Evolutionary conservation across 1,139 yeast species (phyloP).

Genomic region (Yamadazyma atmosphaerica): DNA sequence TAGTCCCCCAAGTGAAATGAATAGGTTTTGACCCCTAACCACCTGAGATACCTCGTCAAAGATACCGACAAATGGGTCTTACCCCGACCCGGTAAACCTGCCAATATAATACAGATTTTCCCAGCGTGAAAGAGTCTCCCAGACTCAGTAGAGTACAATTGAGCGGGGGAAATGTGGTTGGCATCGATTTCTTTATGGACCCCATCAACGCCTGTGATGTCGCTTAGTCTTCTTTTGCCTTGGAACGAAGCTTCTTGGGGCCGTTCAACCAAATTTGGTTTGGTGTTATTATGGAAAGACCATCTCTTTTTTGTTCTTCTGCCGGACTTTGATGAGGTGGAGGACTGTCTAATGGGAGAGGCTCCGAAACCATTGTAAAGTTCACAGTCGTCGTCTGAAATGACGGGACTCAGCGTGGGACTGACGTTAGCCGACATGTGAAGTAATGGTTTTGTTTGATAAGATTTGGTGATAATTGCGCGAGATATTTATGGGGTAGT

Average conservation of each 20-base stretch:
- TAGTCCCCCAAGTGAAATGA: slow-evolving; percentile 93
- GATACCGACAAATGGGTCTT: slow-evolving; percentile 93
- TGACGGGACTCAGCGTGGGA: background rate
- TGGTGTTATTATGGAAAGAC: slow-evolving; percentile 42
- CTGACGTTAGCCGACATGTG: background rate
- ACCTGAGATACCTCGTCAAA: slow-evolving; percentile 83
- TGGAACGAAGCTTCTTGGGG: slow-evolving; percentile 26
- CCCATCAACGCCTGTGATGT: slow-evolving; percentile 49
- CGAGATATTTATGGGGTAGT: too few relatives aligned
- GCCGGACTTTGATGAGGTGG: slow-evolving; percentile 17
- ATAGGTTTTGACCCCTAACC: slow-evolving; percentile 94
- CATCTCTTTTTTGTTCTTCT: slow-evolving; percentile 42
- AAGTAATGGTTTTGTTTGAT: background rate
- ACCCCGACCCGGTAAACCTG: slow-evolving; percentile 96
- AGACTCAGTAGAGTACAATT: slow-evolving; percentile 84
- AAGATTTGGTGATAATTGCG: too few relatives aligned
- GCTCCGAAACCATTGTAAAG: slow-evolving; percentile 43
- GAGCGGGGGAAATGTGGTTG: slow-evolving; percentile 72
- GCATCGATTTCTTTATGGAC: slow-evolving; percentile 56
- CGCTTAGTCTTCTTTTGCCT: slow-evolving; percentile 43
- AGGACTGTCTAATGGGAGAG: slow-evolving; percentile 28
- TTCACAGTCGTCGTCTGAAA: slow-evolving; percentile 28
- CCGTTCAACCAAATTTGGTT: slow-evolving; percentile 39
- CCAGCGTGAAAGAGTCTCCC: slow-evolving; percentile 96
- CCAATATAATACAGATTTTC: slow-evolving; percentile 81